Evolutionary conservation across 2,329 filamentous ascomycete genomes (phyloP).

Genomic region (Chaetomium sp.): DNA sequence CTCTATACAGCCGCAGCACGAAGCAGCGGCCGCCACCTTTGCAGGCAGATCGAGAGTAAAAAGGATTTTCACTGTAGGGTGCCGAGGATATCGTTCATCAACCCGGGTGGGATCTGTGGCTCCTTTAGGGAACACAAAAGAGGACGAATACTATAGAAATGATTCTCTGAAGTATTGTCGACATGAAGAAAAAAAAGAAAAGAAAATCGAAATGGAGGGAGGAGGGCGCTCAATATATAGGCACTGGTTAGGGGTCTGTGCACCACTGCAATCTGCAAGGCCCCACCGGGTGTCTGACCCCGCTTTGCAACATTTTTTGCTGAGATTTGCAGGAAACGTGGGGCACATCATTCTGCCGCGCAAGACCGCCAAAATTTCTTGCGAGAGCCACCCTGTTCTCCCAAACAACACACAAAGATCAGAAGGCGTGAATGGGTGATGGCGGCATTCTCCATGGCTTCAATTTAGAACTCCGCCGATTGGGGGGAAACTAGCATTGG

Average conservation of each 20-base stretch:
- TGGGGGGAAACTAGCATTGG: neutral
- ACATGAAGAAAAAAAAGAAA: constrained; percentile 58
- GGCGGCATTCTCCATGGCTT: neutral
- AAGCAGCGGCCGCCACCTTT: constrained; percentile 58
- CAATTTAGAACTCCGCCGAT: too few species aligned
- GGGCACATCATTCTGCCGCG: constrained; percentile 35
- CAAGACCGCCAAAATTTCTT: constrained; percentile 44
- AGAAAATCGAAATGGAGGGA: constrained; percentile 41
- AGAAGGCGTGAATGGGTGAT: neutral
- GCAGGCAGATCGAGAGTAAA: constrained; percentile 62
- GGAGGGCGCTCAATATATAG: constrained; percentile 47
- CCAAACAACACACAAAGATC: constrained; percentile 17
- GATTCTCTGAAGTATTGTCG: constrained; percentile 79
- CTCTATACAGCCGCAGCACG: constrained; percentile 67
- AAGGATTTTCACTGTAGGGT: constrained; percentile 77
- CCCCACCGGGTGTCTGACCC: constrained; percentile 1
- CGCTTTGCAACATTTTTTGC: constrained; percentile 6
- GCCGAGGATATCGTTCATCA: constrained; percentile 89
- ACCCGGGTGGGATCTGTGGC: constrained; percentile 94
- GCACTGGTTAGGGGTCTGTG: constrained; percentile 32
- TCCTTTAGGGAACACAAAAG: constrained; percentile 90
- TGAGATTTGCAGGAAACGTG: constrained; percentile 9
- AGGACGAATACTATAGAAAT: constrained; percentile 97
- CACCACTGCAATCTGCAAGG: constrained; percentile 30
- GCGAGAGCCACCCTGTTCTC: neutral